phyloP scores from a whole-genome alignment of 805 yeast genomes.

The Nakazawaea wyomingensis region DNA sequence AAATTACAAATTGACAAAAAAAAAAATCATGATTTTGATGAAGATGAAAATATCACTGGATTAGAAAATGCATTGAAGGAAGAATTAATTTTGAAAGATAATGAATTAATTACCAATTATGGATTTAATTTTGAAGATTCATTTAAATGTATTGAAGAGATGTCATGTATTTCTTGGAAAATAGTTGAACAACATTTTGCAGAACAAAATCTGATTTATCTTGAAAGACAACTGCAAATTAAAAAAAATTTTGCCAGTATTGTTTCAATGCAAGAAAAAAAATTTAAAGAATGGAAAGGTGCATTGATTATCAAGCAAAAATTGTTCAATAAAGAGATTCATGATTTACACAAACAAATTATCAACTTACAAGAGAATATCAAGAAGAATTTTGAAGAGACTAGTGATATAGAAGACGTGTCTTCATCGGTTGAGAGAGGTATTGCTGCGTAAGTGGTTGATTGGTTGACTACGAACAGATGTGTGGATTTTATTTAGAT shows the following conservation, averaged over 20 bases:
- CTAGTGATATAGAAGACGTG: no score
- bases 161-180: conserved; percentile 30
- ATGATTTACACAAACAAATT: conserved; percentile 31
- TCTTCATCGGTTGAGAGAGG: not conserved
- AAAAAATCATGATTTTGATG: conserved; percentile 15
- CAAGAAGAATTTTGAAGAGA: no score
- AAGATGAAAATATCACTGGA: no score
- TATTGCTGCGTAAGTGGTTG: not conserved
- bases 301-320: conserved; percentile 51
- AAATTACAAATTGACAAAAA: conserved; percentile 16
- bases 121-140: conserved; percentile 15
- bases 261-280: conserved; percentile 44
- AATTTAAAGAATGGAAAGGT: conserved; percentile 59
- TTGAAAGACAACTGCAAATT: conserved; percentile 37
- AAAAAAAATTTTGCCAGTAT: conserved; percentile 38
- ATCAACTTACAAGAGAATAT: conserved; percentile 30
- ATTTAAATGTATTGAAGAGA: conserved; percentile 31
- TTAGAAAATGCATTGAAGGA: no score
- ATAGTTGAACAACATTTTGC: conserved; percentile 34
- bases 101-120: not conserved
- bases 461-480: no score
- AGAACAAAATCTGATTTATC: conserved; percentile 41
- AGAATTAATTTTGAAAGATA: conserved; percentile 8
- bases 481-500: no score
- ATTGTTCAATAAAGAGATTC: conserved; percentile 51